Conservation (phyloP, 225 moss, liverwort and hornwort genomes). For the Climacium dendroides region DNA sequence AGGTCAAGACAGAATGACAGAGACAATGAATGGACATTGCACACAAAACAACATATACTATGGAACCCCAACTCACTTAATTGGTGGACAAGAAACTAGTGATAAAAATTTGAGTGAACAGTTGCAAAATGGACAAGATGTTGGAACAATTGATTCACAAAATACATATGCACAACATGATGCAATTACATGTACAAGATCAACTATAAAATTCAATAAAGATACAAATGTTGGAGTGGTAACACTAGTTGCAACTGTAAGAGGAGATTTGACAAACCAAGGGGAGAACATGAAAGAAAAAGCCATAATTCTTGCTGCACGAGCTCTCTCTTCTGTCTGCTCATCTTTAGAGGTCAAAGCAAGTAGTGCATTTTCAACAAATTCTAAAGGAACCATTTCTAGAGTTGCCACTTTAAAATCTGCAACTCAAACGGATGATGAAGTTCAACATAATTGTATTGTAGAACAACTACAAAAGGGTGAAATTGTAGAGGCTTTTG, state of each 20-base stretch:
- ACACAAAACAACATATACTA: background rate
- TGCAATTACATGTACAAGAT: constrained; percentile 28
- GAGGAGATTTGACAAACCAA: background rate
- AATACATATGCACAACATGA: constrained; percentile 10
- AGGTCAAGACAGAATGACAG: background rate
- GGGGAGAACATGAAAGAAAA: constrained; percentile 21
- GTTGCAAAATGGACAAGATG: background rate
- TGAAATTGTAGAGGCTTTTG: constrained; percentile 27
- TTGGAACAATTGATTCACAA: background rate
- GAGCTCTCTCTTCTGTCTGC: constrained; percentile 30
- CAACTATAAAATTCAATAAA: constrained; percentile 30
- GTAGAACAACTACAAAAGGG: constrained; percentile 19
- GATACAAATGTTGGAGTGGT: constrained; percentile 24
- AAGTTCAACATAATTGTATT: constrained; percentile 12
- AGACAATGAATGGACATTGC: background rate
- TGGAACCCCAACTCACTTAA: background rate
- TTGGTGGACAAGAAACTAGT: background rate
- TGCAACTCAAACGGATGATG: background rate
- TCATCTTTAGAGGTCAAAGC: constrained; percentile 38
- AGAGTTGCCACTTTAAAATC: background rate
- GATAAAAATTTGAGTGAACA: background rate
- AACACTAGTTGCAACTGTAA: constrained; percentile 31
- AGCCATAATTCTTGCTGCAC: constrained; percentile 29
- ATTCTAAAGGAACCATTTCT: background rate
- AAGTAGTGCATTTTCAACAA: background rate